These are phyloP conservation scores for Aspergillus fumigatus DNA, from an alignment of 2,329 filamentous ascomycete species.

Conservation along the genomic window DNA sequence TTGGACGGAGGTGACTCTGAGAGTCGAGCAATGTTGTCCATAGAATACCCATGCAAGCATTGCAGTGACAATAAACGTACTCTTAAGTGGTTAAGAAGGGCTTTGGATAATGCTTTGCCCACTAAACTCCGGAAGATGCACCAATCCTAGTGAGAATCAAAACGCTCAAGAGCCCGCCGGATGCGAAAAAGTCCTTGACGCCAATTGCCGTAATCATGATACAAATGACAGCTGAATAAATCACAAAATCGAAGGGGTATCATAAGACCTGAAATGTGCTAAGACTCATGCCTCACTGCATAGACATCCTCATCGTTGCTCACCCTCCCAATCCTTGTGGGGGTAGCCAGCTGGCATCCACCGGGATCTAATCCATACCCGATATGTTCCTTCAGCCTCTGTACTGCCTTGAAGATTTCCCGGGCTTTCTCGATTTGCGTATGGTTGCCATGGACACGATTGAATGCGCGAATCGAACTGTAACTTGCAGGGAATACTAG, in stretches of 20 bases:
- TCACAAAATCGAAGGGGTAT: not conserved
- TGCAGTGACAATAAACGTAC: not conserved
- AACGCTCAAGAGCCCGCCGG: not conserved
- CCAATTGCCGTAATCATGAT: not conserved
- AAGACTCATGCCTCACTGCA: slow-evolving; percentile 20
- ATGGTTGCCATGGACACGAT: slow-evolving; percentile 39
- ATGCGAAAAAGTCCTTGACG: not conserved
- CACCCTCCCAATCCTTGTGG: slow-evolving; percentile 47
- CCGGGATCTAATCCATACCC: slow-evolving; percentile 52
- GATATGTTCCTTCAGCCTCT: slow-evolving; percentile 47
- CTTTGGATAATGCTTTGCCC: not conserved
- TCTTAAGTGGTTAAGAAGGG: not conserved
- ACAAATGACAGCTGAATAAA: not conserved
- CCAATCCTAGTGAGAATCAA: not conserved
- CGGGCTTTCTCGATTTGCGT: slow-evolving; percentile 44
- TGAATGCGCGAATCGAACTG: slow-evolving; percentile 36
- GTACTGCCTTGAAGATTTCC: slow-evolving; percentile 43
- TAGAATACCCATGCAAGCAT: not conserved
- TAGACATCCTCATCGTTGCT: slow-evolving; percentile 48
- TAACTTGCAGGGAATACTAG: slow-evolving; percentile 35
- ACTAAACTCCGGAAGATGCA: not conserved
- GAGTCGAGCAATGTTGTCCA: no score
- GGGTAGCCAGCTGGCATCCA: slow-evolving; percentile 51
- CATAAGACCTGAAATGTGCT: not conserved
- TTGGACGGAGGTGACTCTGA: not conserved